Evolutionary conservation across 768 basidiomycete species (phyloP), one percentile per base, ranked within the genome.

Genomic region (Sporobolomyces pararoseus): DNA sequence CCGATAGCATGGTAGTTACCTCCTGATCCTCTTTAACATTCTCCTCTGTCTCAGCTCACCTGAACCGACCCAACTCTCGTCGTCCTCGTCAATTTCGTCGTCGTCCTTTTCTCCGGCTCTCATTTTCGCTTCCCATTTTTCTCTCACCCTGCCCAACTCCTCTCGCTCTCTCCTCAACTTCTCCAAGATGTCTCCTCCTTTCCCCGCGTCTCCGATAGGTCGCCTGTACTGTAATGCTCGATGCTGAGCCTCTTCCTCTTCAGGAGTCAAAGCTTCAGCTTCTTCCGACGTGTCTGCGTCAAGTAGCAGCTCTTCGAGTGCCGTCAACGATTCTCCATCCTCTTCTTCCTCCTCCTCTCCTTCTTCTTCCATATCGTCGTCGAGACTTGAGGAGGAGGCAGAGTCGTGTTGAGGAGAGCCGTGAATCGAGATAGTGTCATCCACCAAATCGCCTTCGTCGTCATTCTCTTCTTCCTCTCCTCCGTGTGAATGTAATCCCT

Each of bases 141-240:
- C 35, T 59, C 66, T 67, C 50, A 39, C 59, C 32, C 39, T 53
- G 21, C 60, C 66, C 37, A 67, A 16, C 50, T 39, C 60, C 27
- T 49, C 52, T n/a, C 54, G n/a, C 21, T 58, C 32, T 49, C 54
- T 35, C 54, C 61, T 47, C 61, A 44, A 49, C 37, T 35, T 23
- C 46, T 50, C 61, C 44, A 29, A 35, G 31, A 12, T 58, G 16
- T 58, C 42, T 7, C 12, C 46, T 14, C 55, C 46, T 21, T 47
- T 37, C 55, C 35, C 63, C 10, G 23, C 51, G 50, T 39, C 51
- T 37, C 17, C 52, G 51, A 54, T 10, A 25, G 59, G 44, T n/a
- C 59, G 17, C 2, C 59, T n/a, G 32, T 61, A 32, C 25, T 31
- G 57, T 25, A 60, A 31, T 46, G 59, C 59, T 7, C 1, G 12